phyloP scores from a whole-genome alignment of 225 moss, liverwort and hornwort genomes.

The Bryum argenteum region DNA sequence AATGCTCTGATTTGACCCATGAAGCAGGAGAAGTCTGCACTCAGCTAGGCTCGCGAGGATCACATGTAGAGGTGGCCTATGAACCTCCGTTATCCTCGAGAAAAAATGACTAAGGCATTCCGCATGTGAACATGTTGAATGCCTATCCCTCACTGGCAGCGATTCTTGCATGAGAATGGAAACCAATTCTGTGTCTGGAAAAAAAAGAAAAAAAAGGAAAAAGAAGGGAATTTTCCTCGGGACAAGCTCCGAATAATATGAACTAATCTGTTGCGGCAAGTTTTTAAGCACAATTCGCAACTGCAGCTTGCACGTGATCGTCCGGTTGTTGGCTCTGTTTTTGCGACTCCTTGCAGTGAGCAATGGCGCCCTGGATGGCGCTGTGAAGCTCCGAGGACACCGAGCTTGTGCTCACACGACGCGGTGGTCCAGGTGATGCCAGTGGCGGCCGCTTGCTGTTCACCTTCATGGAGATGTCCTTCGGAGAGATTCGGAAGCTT shows the following conservation, averaged over 20 bases:
- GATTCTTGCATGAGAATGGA: conserved; percentile 10
- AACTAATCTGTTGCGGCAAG: conserved; percentile 3
- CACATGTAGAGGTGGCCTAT: not conserved
- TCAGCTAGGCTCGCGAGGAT: not conserved
- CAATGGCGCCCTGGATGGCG: conserved; percentile 91
- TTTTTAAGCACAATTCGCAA: conserved; percentile 10
- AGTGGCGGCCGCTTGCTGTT: conserved; percentile 31
- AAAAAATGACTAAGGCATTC: not conserved
- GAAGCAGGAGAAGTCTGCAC: not conserved
- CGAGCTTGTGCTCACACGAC: conserved; percentile 50
- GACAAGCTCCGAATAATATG: not conserved
- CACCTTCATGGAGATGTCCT: conserved; percentile 47
- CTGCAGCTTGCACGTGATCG: conserved; percentile 12
- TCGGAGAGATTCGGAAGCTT: conserved; percentile 63
- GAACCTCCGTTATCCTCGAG: conserved; percentile 5
- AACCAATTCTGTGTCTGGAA: conserved; percentile 1
- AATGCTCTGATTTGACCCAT: conserved; percentile 1
- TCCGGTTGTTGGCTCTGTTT: conserved; percentile 26
- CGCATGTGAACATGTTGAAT: not conserved
- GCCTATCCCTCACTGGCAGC: conserved; percentile 1
- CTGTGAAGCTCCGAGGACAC: conserved; percentile 69
- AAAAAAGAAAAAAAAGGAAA: not conserved
- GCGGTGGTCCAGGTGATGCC: conserved; percentile 37
- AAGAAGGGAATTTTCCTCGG: not conserved
- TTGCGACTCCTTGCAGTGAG: conserved; percentile 93